A percentile compares a stretch with the other conserved stretches of the same genome.
Evolutionary conservation across 176 grass and related monocot species (phyloP).

Genomic region (Saccharum officinarum): DNA sequence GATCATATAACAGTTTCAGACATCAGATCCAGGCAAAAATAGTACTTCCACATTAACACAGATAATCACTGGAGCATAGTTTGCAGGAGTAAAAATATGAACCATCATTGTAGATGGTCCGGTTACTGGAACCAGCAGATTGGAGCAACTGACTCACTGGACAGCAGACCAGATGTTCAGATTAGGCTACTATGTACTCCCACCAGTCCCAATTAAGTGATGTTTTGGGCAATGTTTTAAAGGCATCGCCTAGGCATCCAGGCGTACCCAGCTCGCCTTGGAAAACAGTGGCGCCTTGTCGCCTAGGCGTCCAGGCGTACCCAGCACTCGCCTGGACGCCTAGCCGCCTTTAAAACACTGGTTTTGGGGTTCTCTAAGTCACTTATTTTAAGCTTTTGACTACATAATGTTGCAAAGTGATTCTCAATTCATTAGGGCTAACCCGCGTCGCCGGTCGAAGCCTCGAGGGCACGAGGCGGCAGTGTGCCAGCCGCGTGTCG

Average conservation of each 20-base stretch:
- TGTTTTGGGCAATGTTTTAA: background rate
- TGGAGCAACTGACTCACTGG: background rate
- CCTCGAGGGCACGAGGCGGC: no score
- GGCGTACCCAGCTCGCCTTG: no score
- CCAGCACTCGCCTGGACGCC: no score
- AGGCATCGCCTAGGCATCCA: no score
- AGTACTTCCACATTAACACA: background rate
- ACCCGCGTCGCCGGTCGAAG: no score
- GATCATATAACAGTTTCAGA: conserved; percentile 28
- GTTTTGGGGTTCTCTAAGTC: background rate
- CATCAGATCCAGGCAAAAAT: background rate
- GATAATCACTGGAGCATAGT: background rate
- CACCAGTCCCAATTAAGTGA: background rate
- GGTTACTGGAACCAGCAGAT: background rate
- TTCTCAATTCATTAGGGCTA: no score
- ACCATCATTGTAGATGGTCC: background rate
- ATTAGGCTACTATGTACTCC: background rate
- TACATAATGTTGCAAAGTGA: no score
- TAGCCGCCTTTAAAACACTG: no score
- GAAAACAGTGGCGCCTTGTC: no score
- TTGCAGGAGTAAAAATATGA: background rate
- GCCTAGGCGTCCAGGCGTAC: no score
- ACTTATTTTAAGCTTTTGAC: background rate
- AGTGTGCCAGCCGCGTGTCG: no score
- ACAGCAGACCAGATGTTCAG: background rate